Conservation (phyloP, 2,329 filamentous ascomycete genomes). For the Leptodontidium sp. region DNA sequence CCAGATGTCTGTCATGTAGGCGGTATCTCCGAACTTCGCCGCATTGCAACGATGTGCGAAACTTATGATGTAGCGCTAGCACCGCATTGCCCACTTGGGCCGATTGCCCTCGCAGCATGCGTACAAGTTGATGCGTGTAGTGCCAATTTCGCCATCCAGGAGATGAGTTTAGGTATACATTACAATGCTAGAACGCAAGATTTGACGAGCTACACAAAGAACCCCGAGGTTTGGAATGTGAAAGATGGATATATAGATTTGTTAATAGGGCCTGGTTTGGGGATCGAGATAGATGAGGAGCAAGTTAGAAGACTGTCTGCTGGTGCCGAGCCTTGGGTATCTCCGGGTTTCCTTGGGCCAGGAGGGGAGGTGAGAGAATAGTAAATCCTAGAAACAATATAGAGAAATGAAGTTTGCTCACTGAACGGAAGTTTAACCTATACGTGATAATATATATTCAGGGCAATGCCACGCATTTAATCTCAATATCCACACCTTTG, state of each 20-base stretch:
- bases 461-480: slow-evolving; percentile 85
- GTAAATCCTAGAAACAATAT: slow-evolving; percentile 50
- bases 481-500: slow-evolving; percentile 87
- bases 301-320: slow-evolving; percentile 66
- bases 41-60: slow-evolving; percentile 76
- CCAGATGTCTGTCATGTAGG: slow-evolving; percentile 77
- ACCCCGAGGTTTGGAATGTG: slow-evolving; percentile 71
- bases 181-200: slow-evolving; percentile 76
- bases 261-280: slow-evolving; percentile 67
- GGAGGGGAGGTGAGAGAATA: slow-evolving; percentile 74
- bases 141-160: slow-evolving; percentile 76
- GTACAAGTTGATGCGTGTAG: slow-evolving; percentile 70
- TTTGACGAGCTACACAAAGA: slow-evolving; percentile 70
- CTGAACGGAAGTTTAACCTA: background rate
- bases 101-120: slow-evolving; percentile 75
- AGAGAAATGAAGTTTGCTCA: background rate
- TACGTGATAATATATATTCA: background rate
- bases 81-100: slow-evolving; percentile 77
- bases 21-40: slow-evolving; percentile 74
- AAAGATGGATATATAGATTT: slow-evolving; percentile 71
- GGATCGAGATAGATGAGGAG: slow-evolving; percentile 77
- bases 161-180: slow-evolving; percentile 83
- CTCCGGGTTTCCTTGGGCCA: slow-evolving; percentile 71
- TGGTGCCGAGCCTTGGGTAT: slow-evolving; percentile 69
- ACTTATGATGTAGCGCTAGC: slow-evolving; percentile 77